A percentile compares a stretch with the other conserved stretches of the same genome.
Conservation (phyloP, 495 filamentous ascomycete species). For the Filosporella fistucella region DNA sequence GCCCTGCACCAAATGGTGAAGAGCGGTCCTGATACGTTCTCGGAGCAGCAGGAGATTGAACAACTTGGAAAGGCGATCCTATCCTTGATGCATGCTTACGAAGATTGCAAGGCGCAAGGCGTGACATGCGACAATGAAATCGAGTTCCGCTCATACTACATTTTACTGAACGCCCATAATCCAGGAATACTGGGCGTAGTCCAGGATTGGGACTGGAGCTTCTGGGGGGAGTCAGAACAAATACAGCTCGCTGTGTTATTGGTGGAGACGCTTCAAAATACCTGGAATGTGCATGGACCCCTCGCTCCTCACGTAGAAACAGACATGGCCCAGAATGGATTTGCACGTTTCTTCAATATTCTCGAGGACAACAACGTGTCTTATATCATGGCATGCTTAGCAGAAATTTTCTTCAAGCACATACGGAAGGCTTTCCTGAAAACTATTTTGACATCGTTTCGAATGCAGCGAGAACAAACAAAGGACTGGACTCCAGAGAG, state of each 20-base stretch:
- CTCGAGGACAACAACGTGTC: slow-evolving; percentile 66
- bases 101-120: slow-evolving; percentile 54
- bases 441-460: slow-evolving; percentile 55
- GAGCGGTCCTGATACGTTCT: slow-evolving; percentile 60
- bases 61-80: slow-evolving; percentile 85
- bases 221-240: slow-evolving; percentile 59
- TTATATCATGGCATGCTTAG: slow-evolving; percentile 91
- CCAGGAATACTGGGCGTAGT: slow-evolving; percentile 72
- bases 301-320: slow-evolving; percentile 46
- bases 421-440: slow-evolving; percentile 74
- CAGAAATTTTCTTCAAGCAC: slow-evolving; percentile 82
- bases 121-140: slow-evolving; percentile 64
- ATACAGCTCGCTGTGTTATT: slow-evolving; percentile 38
- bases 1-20: slow-evolving; percentile 79
- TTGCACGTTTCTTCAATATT: slow-evolving; percentile 68
- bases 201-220: slow-evolving; percentile 70
- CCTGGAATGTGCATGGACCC: slow-evolving; percentile 58
- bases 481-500: slow-evolving; percentile 71
- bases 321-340: slow-evolving; percentile 56
- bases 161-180: slow-evolving; percentile 72
- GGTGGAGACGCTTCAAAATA: slow-evolving; percentile 49
- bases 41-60: slow-evolving; percentile 85
- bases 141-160: slow-evolving; percentile 87
- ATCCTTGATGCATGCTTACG: slow-evolving; percentile 85
- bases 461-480: slow-evolving; percentile 59